Conservation (phyloP, 2,329 filamentous ascomycete genomes). For the Exophiala sp. region DNA sequence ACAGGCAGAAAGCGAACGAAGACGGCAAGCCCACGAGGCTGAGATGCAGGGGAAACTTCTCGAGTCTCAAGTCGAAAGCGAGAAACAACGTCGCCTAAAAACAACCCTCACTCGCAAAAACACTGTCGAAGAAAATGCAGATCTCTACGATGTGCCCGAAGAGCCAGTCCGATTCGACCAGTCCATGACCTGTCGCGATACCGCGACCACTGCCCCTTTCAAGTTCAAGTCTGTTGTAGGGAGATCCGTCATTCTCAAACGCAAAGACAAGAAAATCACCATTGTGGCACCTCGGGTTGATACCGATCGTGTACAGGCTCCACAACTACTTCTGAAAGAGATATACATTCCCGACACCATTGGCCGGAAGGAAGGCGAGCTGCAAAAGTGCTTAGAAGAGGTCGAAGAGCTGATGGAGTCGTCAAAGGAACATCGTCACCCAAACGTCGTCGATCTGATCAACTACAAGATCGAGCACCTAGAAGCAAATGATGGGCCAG, state of each 20-base stretch:
- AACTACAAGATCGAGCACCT: slow-evolving; percentile 69
- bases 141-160: slow-evolving; percentile 19
- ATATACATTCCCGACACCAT: slow-evolving; percentile 53
- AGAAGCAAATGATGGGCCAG: slow-evolving; percentile 37
- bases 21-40: slow-evolving; percentile 22
- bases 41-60: slow-evolving; percentile 22
- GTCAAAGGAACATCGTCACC: slow-evolving; percentile 67
- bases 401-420: slow-evolving; percentile 71
- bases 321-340: slow-evolving; percentile 67
- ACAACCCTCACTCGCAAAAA: slow-evolving; percentile 15
- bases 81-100: slow-evolving; percentile 18
- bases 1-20: slow-evolving; percentile 16
- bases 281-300: slow-evolving; percentile 66
- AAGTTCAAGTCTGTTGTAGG: slow-evolving; percentile 66
- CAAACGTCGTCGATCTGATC: slow-evolving; percentile 70
- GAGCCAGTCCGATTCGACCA: slow-evolving; percentile 40
- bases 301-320: slow-evolving; percentile 51
- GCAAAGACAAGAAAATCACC: slow-evolving; percentile 58
- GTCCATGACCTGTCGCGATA: slow-evolving; percentile 53
- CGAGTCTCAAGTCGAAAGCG: slow-evolving; percentile 21
- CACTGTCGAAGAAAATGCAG: slow-evolving; percentile 13
- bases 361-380: slow-evolving; percentile 53
- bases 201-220: slow-evolving; percentile 53
- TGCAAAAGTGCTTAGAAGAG: slow-evolving; percentile 69
- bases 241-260: slow-evolving; percentile 60